These are phyloP conservation scores for Yamadazyma taylorii DNA, from an alignment of 1,139 yeast genomes.

Conservation along the genomic window DNA sequence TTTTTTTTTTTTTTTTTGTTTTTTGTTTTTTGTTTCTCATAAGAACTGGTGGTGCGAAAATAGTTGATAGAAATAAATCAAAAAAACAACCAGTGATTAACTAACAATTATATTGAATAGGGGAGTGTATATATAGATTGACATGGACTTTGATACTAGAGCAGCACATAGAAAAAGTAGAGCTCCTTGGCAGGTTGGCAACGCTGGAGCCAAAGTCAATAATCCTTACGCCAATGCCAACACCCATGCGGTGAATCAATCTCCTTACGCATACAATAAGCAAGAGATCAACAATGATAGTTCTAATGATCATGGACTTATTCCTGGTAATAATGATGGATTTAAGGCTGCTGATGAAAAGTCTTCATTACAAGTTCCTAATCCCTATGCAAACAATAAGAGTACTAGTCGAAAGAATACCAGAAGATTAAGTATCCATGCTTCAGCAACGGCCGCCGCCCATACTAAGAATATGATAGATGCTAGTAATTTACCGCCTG, in stretches of 20 bases:
- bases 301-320: constrained; percentile 4
- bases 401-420: constrained; percentile 23
- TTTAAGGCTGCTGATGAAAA: too few relatives aligned
- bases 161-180: constrained; percentile 42
- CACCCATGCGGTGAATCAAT: constrained; percentile 11
- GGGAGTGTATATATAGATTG: too few relatives aligned
- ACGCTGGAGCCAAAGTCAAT: constrained; percentile 17
- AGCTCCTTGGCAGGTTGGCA: constrained; percentile 42
- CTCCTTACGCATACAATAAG: background rate
- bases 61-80: too few relatives aligned
- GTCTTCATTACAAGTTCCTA: constrained; percentile 10
- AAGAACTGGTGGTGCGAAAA: too few relatives aligned
- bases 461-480: constrained; percentile 30
- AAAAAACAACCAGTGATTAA: too few relatives aligned
- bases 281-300: constrained; percentile 8
- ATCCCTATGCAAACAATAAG: constrained; percentile 10
- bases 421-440: constrained; percentile 46
- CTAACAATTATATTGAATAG: too few relatives aligned
- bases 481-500: constrained; percentile 36
- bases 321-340: background rate
- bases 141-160: constrained; percentile 32
- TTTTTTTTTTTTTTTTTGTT: background rate
- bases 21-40: too few relatives aligned
- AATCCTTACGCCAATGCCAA: constrained; percentile 41
- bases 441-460: constrained; percentile 40